Conservation (phyloP, 1,139 yeast species). For the Suhomyces taliae region DNA sequence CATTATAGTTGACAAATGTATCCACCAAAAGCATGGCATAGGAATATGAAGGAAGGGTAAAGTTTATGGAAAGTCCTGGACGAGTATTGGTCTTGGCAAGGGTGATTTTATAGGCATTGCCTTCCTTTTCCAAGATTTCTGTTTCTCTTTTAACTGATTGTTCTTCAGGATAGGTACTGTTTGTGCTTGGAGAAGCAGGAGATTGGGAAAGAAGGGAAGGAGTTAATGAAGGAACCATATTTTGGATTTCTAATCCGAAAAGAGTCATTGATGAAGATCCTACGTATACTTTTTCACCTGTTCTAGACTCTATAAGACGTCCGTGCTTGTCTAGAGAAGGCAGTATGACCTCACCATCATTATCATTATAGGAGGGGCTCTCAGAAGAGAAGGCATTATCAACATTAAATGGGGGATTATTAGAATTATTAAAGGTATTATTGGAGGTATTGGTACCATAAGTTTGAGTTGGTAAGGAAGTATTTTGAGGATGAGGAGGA, state of each 20-base stretch:
- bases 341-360: conserved; percentile 48
- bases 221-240: conserved; percentile 45
- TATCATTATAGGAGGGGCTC: background rate
- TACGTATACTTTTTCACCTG: conserved; percentile 72
- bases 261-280: conserved; percentile 83
- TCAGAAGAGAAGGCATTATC: background rate
- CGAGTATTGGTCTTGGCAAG: conserved; percentile 66
- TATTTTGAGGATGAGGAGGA: background rate
- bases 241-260: conserved; percentile 74
- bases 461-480: too few species aligned
- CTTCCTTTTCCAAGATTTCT: conserved; percentile 63
- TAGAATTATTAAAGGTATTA: background rate
- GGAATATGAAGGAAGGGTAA: conserved; percentile 73
- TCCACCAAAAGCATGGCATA: conserved; percentile 75
- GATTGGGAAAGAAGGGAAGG: conserved; percentile 14
- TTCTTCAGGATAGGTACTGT: background rate
- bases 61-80: conserved; percentile 66
- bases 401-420: background rate
- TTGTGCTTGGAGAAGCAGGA: conserved; percentile 8
- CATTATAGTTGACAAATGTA: conserved; percentile 74
- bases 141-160: conserved; percentile 32
- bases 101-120: conserved; percentile 70
- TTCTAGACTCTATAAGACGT: conserved; percentile 65
- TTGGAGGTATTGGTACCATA: background rate
- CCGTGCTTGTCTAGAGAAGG: conserved; percentile 73